These are phyloP conservation scores for Nicotiana sylvestris DNA, from an alignment of 257 asterid genomes.

Conservation along the genomic window DNA sequence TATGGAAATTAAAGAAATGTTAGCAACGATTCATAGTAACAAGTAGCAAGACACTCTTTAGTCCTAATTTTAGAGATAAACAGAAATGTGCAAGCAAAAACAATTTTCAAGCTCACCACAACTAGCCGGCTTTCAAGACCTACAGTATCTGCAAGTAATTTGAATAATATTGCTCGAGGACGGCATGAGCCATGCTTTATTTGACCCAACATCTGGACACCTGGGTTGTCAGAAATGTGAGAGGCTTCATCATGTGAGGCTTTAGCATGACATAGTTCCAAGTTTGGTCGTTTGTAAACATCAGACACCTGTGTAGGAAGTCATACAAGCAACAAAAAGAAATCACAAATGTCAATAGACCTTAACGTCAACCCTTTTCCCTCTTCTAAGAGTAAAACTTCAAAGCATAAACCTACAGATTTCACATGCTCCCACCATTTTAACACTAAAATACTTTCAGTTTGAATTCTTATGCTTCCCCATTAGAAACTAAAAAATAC, in stretches of 20 bases:
- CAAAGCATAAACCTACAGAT: neutral
- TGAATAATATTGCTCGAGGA: conserved; percentile 87
- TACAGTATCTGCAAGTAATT: conserved; percentile 96
- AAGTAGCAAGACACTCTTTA: neutral
- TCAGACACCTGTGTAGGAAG: conserved; percentile 66
- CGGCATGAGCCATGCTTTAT: conserved; percentile 89
- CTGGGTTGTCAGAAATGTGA: conserved; percentile 50
- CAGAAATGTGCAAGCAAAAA: neutral
- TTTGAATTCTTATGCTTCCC: neutral
- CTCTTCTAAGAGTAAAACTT: neutral
- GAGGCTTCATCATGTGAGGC: conserved; percentile 56
- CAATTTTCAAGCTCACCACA: conserved; percentile 56
- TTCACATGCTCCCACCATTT: conserved; percentile 1
- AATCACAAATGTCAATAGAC: neutral
- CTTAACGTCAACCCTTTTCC: neutral
- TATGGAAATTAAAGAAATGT: conserved; percentile 14
- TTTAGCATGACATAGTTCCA: conserved; percentile 71
- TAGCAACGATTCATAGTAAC: neutral
- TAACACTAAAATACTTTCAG: neutral
- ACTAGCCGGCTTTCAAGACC: conserved; percentile 87
- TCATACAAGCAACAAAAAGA: neutral
- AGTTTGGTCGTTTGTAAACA: conserved; percentile 73
- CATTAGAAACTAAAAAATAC: neutral
- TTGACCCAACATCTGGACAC: conserved; percentile 87
- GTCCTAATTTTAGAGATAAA: neutral